Conservation (phyloP, 176 grass and related monocot species). For the Oryza coarctata region DNA sequence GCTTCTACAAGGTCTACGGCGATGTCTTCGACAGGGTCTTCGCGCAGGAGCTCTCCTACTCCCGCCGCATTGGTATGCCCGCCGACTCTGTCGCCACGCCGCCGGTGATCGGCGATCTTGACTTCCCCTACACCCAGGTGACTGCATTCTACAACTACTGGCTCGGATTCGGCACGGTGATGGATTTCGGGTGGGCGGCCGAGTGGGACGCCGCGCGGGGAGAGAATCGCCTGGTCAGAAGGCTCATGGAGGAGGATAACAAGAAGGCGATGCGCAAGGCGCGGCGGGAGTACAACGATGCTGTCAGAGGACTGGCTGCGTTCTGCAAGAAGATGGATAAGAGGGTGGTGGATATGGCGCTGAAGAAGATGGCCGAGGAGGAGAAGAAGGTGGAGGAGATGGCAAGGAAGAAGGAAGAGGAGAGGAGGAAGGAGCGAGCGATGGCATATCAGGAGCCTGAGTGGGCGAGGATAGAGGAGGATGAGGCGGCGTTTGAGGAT, state of each 20-base stretch:
- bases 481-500: constrained; percentile 50
- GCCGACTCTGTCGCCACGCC: constrained; percentile 47
- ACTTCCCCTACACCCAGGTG: constrained; percentile 71
- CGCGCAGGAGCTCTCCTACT: constrained; percentile 74
- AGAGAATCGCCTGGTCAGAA: constrained; percentile 61
- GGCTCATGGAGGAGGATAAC: constrained; percentile 96
- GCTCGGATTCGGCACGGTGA: constrained; percentile 68
- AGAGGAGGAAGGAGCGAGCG: constrained; percentile 72
- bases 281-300: constrained; percentile 82
- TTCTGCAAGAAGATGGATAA: constrained; percentile 98
- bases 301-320: constrained; percentile 59
- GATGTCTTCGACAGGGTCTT: constrained; percentile 77
- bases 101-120: constrained; percentile 85
- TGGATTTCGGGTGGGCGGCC: constrained; percentile 90
- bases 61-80: constrained; percentile 58
- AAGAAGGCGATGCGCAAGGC: constrained; percentile 84
- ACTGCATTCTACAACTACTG: constrained; percentile 87
- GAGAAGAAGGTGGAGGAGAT: constrained; percentile 65
- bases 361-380: constrained; percentile 72
- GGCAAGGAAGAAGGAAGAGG: constrained; percentile 68
- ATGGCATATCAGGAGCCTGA: constrained; percentile 82
- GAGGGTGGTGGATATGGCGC: constrained; percentile 76
- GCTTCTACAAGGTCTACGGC: constrained; percentile 96
- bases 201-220: constrained; percentile 66
- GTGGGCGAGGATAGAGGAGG: constrained; percentile 68